These are phyloP conservation scores for Solanum tarapatanum DNA, from an alignment of 257 asterid species.

Conservation along the genomic window DNA sequence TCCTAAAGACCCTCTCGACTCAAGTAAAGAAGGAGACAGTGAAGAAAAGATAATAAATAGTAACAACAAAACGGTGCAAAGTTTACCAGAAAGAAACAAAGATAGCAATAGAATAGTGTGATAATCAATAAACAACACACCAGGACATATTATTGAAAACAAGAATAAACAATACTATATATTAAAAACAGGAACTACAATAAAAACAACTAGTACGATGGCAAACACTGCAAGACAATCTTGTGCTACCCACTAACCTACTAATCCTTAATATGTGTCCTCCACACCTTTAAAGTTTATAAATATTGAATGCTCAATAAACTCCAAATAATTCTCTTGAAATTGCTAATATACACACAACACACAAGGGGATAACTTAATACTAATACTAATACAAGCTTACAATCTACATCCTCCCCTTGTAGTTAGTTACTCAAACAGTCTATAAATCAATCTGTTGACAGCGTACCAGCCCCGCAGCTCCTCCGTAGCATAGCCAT, in stretches of 20 bases:
- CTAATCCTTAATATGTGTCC: not conserved
- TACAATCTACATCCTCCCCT: not conserved
- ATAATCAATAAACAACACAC: no score
- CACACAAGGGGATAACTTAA: not conserved
- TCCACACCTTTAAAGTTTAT: not conserved
- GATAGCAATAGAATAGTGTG: not conserved
- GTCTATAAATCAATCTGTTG: constrained; percentile 30
- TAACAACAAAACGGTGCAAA: not conserved
- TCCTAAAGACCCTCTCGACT: not conserved
- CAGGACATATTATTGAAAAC: not conserved
- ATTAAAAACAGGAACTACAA: not conserved
- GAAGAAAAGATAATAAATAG: not conserved
- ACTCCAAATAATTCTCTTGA: not conserved
- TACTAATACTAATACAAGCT: not conserved
- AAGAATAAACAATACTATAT: not conserved
- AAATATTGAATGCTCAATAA: not conserved
- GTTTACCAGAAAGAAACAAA: not conserved
- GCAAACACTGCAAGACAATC: not conserved
- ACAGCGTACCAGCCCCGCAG: constrained; percentile 77
- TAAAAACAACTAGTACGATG: not conserved
- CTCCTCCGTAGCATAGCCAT: constrained; percentile 90
- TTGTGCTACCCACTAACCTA: not conserved
- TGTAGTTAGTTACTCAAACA: not conserved
- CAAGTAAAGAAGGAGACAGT: not conserved
- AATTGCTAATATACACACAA: not conserved